A percentile compares a stretch with the other conserved stretches of the same genome.
Conservation (phyloP, 2,329 filamentous ascomycete genomes). For the Pestalotiopsis sp. region DNA sequence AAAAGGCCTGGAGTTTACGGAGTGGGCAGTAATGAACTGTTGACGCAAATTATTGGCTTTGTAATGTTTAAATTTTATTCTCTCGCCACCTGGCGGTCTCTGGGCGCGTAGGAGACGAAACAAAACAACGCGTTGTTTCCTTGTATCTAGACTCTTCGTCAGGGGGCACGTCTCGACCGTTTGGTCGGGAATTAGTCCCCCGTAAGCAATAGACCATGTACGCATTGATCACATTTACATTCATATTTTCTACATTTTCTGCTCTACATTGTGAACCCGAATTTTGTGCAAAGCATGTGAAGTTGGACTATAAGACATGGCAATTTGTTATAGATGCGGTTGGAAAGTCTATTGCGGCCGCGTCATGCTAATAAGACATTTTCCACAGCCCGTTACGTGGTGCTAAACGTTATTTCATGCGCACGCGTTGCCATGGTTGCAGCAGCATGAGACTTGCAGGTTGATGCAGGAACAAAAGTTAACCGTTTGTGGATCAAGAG, state of each 20-base stretch:
- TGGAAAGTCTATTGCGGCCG: neutral
- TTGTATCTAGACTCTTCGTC: conserved; percentile 4
- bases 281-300: neutral
- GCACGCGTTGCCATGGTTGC: neutral
- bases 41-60: conserved; percentile 6
- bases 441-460: neutral
- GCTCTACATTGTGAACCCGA: neutral
- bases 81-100: neutral
- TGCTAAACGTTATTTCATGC: neutral
- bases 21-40: conserved; percentile 4
- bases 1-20: neutral
- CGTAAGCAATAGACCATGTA: conserved; percentile 7
- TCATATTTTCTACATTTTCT: neutral
- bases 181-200: conserved; percentile 5
- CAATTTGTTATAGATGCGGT: neutral
- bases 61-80: conserved; percentile 11
- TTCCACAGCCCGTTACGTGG: neutral
- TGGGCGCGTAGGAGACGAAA: neutral
- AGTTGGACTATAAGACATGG: neutral
- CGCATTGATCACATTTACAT: conserved; percentile 3
- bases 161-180: neutral
- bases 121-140: neutral
- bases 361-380: conserved; percentile 1
- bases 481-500: neutral
- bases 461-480: neutral